A percentile compares a stretch with the other conserved stretches of the same genome.
phyloP scores from a whole-genome alignment of 495 filamentous ascomycete genomes.

The Hypoxylon intermedium region DNA sequence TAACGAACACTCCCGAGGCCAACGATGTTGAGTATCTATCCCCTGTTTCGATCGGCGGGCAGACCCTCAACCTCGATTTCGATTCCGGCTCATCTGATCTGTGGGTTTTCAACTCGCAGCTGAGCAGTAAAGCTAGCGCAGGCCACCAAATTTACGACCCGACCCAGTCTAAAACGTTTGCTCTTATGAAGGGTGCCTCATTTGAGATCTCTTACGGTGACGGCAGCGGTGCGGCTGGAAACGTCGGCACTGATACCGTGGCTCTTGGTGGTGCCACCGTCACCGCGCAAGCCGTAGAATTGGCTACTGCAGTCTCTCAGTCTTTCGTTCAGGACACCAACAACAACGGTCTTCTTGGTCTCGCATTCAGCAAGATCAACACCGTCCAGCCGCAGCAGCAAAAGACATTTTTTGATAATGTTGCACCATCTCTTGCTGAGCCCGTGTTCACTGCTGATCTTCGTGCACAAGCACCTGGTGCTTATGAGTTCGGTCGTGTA shows the following conservation, averaged over 20 bases:
- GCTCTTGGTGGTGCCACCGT: constrained; percentile 75
- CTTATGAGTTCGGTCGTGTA: constrained; percentile 80
- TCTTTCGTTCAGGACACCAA: constrained; percentile 67
- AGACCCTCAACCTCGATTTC: constrained; percentile 77
- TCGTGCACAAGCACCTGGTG: constrained; percentile 64
- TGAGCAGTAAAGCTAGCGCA: constrained; percentile 51
- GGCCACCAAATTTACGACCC: constrained; percentile 71
- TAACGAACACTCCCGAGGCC: constrained; percentile 65
- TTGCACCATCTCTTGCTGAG: constrained; percentile 64
- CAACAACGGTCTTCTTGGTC: constrained; percentile 77
- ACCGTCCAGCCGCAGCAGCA: constrained; percentile 70
- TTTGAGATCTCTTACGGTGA: constrained; percentile 83
- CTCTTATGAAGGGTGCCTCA: constrained; percentile 46
- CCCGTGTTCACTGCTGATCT: constrained; percentile 79
- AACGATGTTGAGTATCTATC: constrained; percentile 74
- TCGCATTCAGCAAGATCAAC: constrained; percentile 79
- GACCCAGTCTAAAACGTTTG: constrained; percentile 61
- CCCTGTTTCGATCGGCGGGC: constrained; percentile 74
- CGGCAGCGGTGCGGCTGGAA: constrained; percentile 68
- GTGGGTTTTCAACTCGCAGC: constrained; percentile 78
- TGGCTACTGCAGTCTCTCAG: constrained; percentile 68
- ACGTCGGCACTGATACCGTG: constrained; percentile 75
- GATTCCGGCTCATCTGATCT: constrained; percentile 86
- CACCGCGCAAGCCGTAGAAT: constrained; percentile 70
- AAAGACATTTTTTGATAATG: constrained; percentile 84